Conservation (phyloP, 495 filamentous ascomycete genomes). For the Podospora pseudopauciseta region DNA sequence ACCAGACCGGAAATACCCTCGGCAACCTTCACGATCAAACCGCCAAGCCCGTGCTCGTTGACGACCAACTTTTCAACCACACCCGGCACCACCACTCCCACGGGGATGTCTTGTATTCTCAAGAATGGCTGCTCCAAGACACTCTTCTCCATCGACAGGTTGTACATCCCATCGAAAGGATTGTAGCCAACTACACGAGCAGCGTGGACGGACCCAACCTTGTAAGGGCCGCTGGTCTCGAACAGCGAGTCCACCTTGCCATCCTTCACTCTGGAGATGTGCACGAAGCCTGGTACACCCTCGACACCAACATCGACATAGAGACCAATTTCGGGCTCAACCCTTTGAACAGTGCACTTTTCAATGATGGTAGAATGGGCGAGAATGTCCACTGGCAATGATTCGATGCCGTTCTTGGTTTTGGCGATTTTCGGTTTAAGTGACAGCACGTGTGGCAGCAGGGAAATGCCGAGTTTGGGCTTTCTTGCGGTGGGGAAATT, state of each 20-base stretch:
- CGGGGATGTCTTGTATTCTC: conserved; percentile 77
- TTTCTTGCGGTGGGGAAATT: conserved; percentile 74
- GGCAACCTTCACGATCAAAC: conserved; percentile 75
- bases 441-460: conserved; percentile 76
- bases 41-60: conserved; percentile 66
- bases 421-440: conserved; percentile 50
- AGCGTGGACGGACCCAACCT: conserved; percentile 69
- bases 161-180: conserved; percentile 75
- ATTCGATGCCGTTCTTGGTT: conserved; percentile 26
- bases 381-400: conserved; percentile 50
- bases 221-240: conserved; percentile 69
- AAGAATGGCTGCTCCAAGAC: conserved; percentile 86
- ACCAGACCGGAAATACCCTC: conserved; percentile 86
- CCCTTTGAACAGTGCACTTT: conserved; percentile 68
- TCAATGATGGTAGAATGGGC: conserved; percentile 73
- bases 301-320: conserved; percentile 76
- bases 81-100: conserved; percentile 79
- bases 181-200: conserved; percentile 85
- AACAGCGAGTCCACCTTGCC: conserved; percentile 77
- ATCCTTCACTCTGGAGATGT: conserved; percentile 87
- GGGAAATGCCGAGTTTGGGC: conserved; percentile 78
- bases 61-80: conserved; percentile 80
- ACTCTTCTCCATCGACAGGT: conserved; percentile 76
- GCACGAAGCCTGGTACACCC: conserved; percentile 77
- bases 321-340: conserved; percentile 72